Evolutionary conservation across 192 early-diverging fungal species (phyloP), one percentile per base, ranked within the genome.

Genomic region (Lobosporangium transversale): DNA sequence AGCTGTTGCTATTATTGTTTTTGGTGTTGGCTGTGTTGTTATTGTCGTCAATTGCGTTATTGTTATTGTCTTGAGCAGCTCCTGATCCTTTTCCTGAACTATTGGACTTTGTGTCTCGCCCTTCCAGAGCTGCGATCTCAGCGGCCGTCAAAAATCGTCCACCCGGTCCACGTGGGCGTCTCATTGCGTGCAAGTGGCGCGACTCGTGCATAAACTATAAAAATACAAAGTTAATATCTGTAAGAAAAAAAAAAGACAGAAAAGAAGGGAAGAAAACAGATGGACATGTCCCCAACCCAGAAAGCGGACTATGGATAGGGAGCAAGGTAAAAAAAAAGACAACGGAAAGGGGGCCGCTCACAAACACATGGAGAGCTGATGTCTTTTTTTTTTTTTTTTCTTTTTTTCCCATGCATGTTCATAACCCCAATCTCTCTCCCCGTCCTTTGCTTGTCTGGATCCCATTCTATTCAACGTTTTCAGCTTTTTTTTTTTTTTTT

Each of bases 101-200:
- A 2, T 18, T 17, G 3, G 56, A 47, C 17, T 47, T 59, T 40
- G 27, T 26, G 36, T 57, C 47, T 33, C 48, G 58, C 60, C 64
- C 62, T n/a, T 79, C 76, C 23, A 78, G 23, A 58, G 67, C 71
- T 29, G 68, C 80, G 29, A 70, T 82, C 53, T 82, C 74, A 9
- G 62, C 50, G 2, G 74, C 70, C 49, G 67, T 95, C 50, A 99
- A 79, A 80, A 99, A 99, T 36, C 98, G 81, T 23, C 98, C 98
- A 15, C 97, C 98, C 3, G 97, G 97, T 27, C 98, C 98, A 55
- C 98, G 88, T 58, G 96, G 96, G 36, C 98, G 86, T 40, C 95
- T 84, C 93, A 99, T 94, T 4, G 98, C 98, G 78, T 99, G 98
- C 55, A 89, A 87, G 67, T 99, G 98, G 58, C 98, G 88, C 32